Conservation (phyloP, 163 green algal genomes). For the Scenedesmus sp. region DNA sequence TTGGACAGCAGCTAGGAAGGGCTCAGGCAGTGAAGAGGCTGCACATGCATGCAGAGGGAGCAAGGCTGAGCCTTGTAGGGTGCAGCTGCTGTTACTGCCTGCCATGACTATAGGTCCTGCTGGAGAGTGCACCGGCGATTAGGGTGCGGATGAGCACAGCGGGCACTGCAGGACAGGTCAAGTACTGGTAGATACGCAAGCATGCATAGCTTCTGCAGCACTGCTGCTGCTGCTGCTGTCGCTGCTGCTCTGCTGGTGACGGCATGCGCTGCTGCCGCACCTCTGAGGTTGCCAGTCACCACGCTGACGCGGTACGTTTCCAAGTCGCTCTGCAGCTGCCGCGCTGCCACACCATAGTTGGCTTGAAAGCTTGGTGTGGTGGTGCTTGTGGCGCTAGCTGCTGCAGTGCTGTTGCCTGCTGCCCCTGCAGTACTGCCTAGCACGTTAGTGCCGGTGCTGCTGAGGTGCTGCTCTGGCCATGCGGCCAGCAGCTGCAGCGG, state of each 20-base stretch:
- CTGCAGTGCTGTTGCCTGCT: conserved; percentile 3
- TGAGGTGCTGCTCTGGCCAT: conserved; percentile 25
- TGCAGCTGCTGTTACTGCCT: not conserved
- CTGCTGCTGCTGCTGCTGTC: not conserved
- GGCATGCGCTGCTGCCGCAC: conserved; percentile 32
- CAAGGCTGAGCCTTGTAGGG: not conserved
- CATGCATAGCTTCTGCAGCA: not conserved
- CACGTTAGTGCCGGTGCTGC: conserved; percentile 12
- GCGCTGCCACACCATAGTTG: conserved; percentile 46
- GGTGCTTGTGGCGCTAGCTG: not conserved
- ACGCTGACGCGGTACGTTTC: conserved; percentile 60
- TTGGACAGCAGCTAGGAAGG: not conserved
- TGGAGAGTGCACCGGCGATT: not conserved
- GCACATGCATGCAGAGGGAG: not conserved
- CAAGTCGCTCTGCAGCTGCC: conserved; percentile 34
- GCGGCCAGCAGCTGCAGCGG: conserved; percentile 5
- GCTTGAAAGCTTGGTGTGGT: conserved; percentile 15
- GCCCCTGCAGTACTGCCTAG: not conserved
- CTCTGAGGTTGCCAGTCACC: conserved; percentile 84
- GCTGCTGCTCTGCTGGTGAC: not conserved
- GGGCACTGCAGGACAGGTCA: not conserved
- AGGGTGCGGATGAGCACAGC: not conserved
- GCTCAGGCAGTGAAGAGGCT: not conserved
- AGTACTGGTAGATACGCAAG: not conserved
- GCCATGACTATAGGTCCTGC: too few relatives aligned